These are phyloP conservation scores for Globisporangium echinulatum DNA, from an alignment of 352 stramenopile genomes.

Conservation along the genomic window DNA sequence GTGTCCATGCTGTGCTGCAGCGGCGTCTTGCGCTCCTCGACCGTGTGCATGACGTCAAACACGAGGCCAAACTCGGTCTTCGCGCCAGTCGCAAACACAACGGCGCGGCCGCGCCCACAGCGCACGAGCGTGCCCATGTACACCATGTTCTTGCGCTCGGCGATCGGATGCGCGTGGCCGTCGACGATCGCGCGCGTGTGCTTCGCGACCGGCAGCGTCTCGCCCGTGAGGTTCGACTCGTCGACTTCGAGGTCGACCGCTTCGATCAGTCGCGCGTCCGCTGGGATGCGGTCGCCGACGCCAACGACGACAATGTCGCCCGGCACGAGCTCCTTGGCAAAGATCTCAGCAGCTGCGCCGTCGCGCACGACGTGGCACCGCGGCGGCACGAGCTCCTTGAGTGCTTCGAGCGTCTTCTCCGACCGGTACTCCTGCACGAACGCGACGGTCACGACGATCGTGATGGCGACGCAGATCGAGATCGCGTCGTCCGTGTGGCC, in stretches of 20 bases:
- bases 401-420: conserved; percentile 80
- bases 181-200: conserved; percentile 54
- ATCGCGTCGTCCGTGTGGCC: conserved; percentile 94
- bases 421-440: conserved; percentile 89
- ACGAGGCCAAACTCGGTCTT: conserved; percentile 95
- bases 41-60: conserved; percentile 90
- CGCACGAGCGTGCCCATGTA: conserved; percentile 97
- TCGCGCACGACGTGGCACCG: conserved; percentile 62
- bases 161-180: conserved; percentile 61
- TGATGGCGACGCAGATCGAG: conserved; percentile 92
- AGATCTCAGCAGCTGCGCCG: conserved; percentile 48
- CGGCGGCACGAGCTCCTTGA: conserved; percentile 77
- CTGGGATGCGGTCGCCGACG: conserved; percentile 90
- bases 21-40: conserved; percentile 92
- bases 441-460: conserved; percentile 96
- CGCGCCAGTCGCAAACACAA: conserved; percentile 93
- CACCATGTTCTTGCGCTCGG: conserved; percentile 87
- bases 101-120: conserved; percentile 84
- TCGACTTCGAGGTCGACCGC: conserved; percentile 87
- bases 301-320: conserved; percentile 87
- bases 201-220: conserved; percentile 84
- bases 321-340: conserved; percentile 70
- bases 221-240: conserved; percentile 93
- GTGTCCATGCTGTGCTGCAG: conserved; percentile 95
- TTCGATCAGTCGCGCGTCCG: conserved; percentile 89